Conservation (phyloP, 1,284 basidiomycete species). For the Xanthoconium separans region DNA sequence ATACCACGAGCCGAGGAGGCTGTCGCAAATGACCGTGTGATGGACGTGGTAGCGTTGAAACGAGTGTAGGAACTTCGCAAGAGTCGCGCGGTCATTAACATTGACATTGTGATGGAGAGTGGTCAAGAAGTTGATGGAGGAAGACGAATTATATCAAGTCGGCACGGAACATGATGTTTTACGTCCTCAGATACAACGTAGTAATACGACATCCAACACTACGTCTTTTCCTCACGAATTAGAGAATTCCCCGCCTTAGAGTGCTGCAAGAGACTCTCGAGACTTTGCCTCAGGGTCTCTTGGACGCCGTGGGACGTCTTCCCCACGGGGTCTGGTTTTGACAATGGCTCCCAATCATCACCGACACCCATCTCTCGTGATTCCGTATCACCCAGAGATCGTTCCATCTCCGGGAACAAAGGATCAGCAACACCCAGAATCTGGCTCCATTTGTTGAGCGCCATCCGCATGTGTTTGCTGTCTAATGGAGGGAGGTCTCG, state of each 20-base stretch:
- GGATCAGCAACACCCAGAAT: conserved; percentile 33
- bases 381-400: conserved; percentile 2
- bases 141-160: background rate
- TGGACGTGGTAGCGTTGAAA: conserved; percentile 9
- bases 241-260: background rate
- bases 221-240: background rate
- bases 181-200: background rate
- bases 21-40: conserved; percentile 23
- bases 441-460: conserved; percentile 35
- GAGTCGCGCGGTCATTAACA: background rate
- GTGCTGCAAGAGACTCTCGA: conserved; percentile 22
- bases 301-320: conserved; percentile 2
- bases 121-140: background rate
- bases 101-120: conserved; percentile 1
- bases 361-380: background rate
- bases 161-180: conserved; percentile 22
- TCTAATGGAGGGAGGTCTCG: conserved; percentile 18
- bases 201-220: background rate
- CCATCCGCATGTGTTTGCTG: conserved; percentile 30
- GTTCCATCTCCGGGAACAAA: conserved; percentile 30
- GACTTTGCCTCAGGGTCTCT: conserved; percentile 26
- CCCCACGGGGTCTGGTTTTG: conserved; percentile 7
- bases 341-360: conserved; percentile 28
- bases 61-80: conserved; percentile 4
- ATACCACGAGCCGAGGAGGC: conserved; percentile 16